Percentiles rank a stretch among this genome's conserved stretches.
Evolutionary conservation across 352 stramenopile species (phyloP).

Genomic region (Pythium pyrilobum): DNA sequence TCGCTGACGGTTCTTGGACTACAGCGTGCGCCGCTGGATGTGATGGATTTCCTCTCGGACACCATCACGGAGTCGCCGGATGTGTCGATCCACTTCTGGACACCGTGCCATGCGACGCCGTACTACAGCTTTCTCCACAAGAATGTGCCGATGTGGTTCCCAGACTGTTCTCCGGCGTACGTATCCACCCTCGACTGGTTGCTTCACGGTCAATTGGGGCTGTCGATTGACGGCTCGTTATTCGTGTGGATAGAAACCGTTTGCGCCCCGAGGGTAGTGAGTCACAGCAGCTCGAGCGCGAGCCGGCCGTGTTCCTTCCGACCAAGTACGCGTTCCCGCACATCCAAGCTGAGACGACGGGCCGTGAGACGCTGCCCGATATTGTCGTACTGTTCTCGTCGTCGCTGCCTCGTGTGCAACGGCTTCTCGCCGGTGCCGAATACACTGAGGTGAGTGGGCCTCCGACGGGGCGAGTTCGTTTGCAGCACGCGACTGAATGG

Average conservation of each 20-base stretch:
- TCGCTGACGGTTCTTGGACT: not conserved
- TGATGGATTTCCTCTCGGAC: slow-evolving; percentile 76
- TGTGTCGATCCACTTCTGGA: slow-evolving; percentile 80
- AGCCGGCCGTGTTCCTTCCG: slow-evolving; percentile 45
- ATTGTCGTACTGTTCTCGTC: slow-evolving; percentile 66
- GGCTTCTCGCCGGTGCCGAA: slow-evolving; percentile 28
- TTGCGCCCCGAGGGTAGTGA: slow-evolving; percentile 50
- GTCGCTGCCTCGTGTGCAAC: slow-evolving; percentile 37
- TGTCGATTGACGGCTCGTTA: not conserved
- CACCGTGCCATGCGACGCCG: slow-evolving; percentile 77
- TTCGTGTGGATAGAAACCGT: slow-evolving; percentile 41
- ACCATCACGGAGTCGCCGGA: slow-evolving; percentile 23
- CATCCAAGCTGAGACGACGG: slow-evolving; percentile 12
- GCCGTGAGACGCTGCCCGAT: slow-evolving; percentile 36
- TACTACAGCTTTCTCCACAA: slow-evolving; percentile 86
- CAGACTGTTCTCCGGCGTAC: slow-evolving; percentile 75
- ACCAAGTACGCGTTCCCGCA: slow-evolving; percentile 44
- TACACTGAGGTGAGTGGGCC: slow-evolving; percentile 39
- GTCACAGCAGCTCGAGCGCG: slow-evolving; percentile 56
- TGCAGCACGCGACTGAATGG: not conserved
- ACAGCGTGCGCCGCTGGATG: slow-evolving; percentile 61
- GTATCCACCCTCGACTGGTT: not conserved
- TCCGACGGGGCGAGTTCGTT: not conserved
- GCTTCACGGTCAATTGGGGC: not conserved
- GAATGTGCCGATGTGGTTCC: slow-evolving; percentile 84